These are phyloP conservation scores for Calocybe gangraenosa DNA, from an alignment of 768 basidiomycete genomes.

Conservation along the genomic window DNA sequence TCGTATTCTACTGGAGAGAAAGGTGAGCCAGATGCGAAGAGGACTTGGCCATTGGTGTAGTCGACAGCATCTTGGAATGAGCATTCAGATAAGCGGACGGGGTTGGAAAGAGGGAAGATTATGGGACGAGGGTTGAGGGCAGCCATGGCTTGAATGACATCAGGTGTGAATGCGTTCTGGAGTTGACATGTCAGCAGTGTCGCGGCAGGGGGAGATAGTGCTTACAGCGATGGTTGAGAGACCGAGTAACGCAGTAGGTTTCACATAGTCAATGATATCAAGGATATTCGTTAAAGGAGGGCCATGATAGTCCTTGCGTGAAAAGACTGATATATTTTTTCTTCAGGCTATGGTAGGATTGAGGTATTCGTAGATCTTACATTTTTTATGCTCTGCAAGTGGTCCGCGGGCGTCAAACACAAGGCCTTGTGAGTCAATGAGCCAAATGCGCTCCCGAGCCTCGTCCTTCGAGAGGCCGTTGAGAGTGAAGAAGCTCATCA, in stretches of 20 bases:
- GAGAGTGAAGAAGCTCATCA: conserved; percentile 85
- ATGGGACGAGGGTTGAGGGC: conserved; percentile 79
- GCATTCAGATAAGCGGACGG: conserved; percentile 76
- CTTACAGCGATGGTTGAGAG: conserved; percentile 77
- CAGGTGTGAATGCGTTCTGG: conserved; percentile 69
- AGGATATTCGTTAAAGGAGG: conserved; percentile 70
- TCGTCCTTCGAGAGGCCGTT: conserved; percentile 74
- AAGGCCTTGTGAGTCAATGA: conserved; percentile 85
- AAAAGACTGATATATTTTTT: conserved; percentile 55
- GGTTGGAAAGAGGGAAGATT: conserved; percentile 92
- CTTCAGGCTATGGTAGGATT: background rate
- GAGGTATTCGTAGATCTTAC: conserved; percentile 30
- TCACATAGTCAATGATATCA: conserved; percentile 75
- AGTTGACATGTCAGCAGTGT: background rate
- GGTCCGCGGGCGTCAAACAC: conserved; percentile 71
- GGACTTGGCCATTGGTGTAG: conserved; percentile 67
- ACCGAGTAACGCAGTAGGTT: conserved; percentile 86
- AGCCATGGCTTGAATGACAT: conserved; percentile 74
- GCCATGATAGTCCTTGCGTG: conserved; percentile 75
- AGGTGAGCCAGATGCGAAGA: conserved; percentile 88
- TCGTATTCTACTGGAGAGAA: conserved; percentile 63
- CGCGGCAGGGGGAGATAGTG: background rate
- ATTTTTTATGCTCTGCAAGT: conserved; percentile 82
- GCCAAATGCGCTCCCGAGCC: conserved; percentile 73
- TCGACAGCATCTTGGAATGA: conserved; percentile 72